Conservation (phyloP, 2,329 filamentous ascomycete genomes). For the Fusarium neocosmosporiellum region DNA sequence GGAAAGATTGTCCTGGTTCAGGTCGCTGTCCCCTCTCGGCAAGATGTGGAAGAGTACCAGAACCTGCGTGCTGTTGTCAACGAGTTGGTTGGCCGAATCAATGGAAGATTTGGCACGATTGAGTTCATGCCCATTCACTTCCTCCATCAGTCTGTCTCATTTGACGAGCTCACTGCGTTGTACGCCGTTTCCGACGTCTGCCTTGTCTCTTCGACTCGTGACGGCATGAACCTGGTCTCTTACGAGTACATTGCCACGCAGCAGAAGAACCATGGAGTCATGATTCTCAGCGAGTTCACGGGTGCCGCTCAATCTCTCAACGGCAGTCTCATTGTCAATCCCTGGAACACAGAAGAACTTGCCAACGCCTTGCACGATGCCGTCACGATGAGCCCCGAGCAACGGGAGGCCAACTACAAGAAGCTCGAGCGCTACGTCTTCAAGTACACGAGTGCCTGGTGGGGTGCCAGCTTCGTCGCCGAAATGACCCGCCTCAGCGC, state of each 20-base stretch:
- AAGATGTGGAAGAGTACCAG: conserved; percentile 98
- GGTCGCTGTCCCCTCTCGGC: conserved; percentile 92
- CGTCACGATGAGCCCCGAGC: conserved; percentile 95
- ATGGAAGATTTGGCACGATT: conserved; percentile 95
- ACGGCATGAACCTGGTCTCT: conserved; percentile 98
- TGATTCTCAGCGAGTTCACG: conserved; percentile 97
- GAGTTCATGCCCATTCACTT: conserved; percentile 99
- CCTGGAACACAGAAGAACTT: conserved; percentile 97
- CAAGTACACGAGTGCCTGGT: conserved; percentile 98
- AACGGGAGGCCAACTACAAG: conserved; percentile 85
- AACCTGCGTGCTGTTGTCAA: conserved; percentile 96
- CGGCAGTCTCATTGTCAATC: conserved; percentile 93
- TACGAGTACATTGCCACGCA: conserved; percentile 99
- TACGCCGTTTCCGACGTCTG: conserved; percentile 94
- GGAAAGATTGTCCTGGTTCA: conserved; percentile 97
- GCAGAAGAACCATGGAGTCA: conserved; percentile 86
- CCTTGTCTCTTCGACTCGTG: conserved; percentile 92
- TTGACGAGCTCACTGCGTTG: conserved; percentile 93
- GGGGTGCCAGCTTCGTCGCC: conserved; percentile 91
- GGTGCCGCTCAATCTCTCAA: conserved; percentile 95
- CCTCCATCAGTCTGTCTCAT: conserved; percentile 94
- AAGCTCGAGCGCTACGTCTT: conserved; percentile 96
- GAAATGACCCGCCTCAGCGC: conserved; percentile 74
- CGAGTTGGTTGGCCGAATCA: conserved; percentile 95
- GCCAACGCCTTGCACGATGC: conserved; percentile 94